phyloP scores from a whole-genome alignment of 2,329 filamentous ascomycete species.

The Xylariaceae sp. region DNA sequence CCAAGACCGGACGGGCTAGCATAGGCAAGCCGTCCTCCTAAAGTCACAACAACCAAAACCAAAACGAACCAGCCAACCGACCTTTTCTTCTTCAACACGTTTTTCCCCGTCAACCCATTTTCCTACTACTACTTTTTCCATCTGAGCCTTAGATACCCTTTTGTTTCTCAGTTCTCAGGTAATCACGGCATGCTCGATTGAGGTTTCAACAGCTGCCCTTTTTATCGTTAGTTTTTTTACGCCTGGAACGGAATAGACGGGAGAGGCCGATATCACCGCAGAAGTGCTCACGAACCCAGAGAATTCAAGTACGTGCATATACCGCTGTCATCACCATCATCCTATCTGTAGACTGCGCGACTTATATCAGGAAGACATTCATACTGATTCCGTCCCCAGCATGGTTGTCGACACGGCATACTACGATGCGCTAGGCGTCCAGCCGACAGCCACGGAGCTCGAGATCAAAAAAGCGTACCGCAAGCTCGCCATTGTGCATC shows the following conservation, averaged over 20 bases:
- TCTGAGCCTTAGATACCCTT: not conserved
- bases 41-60: too few species aligned
- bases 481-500: slow-evolving; percentile 88
- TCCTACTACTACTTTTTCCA: not conserved
- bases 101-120: not conserved
- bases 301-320: slow-evolving; percentile 3
- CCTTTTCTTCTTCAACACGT: not conserved
- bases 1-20: not conserved
- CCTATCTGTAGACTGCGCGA: not conserved
- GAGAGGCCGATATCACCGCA: not conserved
- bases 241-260: too few species aligned
- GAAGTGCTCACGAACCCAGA: not conserved
- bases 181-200: not conserved
- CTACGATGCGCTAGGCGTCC: slow-evolving; percentile 81
- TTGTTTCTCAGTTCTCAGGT: not conserved
- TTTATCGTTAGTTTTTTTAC: not conserved
- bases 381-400: slow-evolving; percentile 1
- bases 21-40: not conserved
- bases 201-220: not conserved
- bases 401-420: slow-evolving; percentile 89
- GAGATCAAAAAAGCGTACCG: slow-evolving; percentile 98
- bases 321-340: too few species aligned
- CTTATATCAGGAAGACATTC: slow-evolving; percentile 4
- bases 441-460: slow-evolving; percentile 77
- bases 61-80: not conserved